These are phyloP conservation scores for Ganoderma lucidum DNA, from an alignment of 1,284 basidiomycete genomes.

Conservation along the genomic window DNA sequence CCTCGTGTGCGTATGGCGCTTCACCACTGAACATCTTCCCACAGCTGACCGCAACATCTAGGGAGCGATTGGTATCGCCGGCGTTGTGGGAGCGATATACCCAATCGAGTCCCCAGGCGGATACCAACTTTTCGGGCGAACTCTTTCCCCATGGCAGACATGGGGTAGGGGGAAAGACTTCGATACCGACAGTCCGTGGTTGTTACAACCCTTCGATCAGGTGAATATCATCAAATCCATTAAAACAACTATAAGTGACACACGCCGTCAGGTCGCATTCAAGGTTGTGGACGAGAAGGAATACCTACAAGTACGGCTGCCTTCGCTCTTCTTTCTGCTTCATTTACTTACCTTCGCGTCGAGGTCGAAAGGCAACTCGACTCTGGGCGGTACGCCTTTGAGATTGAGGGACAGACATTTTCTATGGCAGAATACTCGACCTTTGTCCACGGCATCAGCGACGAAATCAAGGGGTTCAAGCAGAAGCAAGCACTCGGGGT, in stretches of 20 bases:
- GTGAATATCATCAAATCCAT: conserved; percentile 40
- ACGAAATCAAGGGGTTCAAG: conserved; percentile 55
- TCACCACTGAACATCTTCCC: too few species aligned
- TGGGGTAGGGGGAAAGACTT: conserved; percentile 65
- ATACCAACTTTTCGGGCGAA: conserved; percentile 68
- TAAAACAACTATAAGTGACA: not conserved
- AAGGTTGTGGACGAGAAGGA: conserved; percentile 53
- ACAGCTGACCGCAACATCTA: conserved; percentile 31
- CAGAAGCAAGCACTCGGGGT: conserved; percentile 47
- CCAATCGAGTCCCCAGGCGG: conserved; percentile 73
- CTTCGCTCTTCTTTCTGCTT: not conserved
- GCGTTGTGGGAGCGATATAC: conserved; percentile 69
- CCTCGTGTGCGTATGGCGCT: conserved; percentile 52
- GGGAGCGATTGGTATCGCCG: conserved; percentile 73
- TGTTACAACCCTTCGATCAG: conserved; percentile 72
- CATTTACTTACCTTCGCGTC: not conserved
- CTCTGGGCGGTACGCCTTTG: conserved; percentile 65
- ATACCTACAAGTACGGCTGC: conserved; percentile 51
- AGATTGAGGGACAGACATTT: conserved; percentile 60
- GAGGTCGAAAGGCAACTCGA: conserved; percentile 67
- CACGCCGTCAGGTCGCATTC: conserved; percentile 52
- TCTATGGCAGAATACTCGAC: conserved; percentile 60
- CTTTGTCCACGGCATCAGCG: conserved; percentile 52
- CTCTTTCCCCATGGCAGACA: conserved; percentile 67
- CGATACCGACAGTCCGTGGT: conserved; percentile 58